A percentile compares a stretch with the other conserved stretches of the same genome.
Conservation (phyloP, 768 basidiomycete genomes). For the Collybiopsis confluens region DNA sequence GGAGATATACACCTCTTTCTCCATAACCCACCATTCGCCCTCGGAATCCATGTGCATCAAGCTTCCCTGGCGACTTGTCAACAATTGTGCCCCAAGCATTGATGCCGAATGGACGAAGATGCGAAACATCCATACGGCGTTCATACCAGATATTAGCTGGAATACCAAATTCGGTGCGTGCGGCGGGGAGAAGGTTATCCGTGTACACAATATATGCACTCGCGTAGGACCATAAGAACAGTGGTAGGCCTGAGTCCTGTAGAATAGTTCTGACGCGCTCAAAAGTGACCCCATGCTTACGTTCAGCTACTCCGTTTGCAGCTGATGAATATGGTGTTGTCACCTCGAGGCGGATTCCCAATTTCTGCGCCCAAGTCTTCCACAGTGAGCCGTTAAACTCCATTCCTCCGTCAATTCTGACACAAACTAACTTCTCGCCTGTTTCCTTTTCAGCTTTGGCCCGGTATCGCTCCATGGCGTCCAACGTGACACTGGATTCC, state of each 20-base stretch:
- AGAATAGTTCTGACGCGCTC: neutral
- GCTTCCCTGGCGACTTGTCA: neutral
- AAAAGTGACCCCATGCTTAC: neutral
- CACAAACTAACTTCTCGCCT: neutral
- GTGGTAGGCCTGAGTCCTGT: neutral
- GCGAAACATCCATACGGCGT: neutral
- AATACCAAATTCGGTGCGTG: neutral
- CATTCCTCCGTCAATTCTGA: constrained; percentile 18
- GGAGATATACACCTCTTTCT: neutral
- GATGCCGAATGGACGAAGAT: neutral
- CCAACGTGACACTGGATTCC: neutral
- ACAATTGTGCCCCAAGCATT: constrained; percentile 1
- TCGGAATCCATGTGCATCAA: neutral
- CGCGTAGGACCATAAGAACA: neutral
- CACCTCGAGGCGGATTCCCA: constrained; percentile 17
- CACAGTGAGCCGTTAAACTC: constrained; percentile 13
- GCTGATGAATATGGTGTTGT: constrained; percentile 20
- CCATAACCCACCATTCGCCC: neutral
- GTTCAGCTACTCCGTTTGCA: constrained; percentile 23
- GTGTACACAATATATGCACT: constrained; percentile 1
- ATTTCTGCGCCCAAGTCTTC: constrained; percentile 3
- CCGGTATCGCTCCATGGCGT: constrained; percentile 5
- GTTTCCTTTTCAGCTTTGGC: neutral
- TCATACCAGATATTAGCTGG: neutral
- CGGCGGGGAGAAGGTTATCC: neutral